Evolutionary conservation across 345 rosid species (phyloP).

Genomic region (Jatropha curcas): DNA sequence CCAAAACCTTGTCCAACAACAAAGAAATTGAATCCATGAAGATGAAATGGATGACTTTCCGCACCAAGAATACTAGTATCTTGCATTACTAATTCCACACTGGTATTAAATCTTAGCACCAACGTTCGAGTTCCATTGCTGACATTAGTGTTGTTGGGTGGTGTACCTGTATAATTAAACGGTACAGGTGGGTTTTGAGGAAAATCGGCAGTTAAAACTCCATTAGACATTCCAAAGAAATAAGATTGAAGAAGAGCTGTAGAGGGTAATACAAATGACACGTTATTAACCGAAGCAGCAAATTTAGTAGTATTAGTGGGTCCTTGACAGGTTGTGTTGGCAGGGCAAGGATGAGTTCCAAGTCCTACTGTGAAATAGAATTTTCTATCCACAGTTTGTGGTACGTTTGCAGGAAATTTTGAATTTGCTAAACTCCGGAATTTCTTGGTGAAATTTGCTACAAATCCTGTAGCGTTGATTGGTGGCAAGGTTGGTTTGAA

Average conservation of each 20-base stretch:
- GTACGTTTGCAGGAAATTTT: slow-evolving; percentile 29
- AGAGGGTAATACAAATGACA: slow-evolving; percentile 22
- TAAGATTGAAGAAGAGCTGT: slow-evolving; percentile 25
- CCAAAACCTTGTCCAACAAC: slow-evolving; percentile 34
- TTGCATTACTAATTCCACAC: slow-evolving; percentile 31
- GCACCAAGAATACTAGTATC: slow-evolving; percentile 30
- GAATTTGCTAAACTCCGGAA: slow-evolving; percentile 24
- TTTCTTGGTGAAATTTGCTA: slow-evolving; percentile 21
- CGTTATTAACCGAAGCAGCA: slow-evolving; percentile 28
- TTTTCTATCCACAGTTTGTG: slow-evolving; percentile 22
- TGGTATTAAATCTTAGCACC: slow-evolving; percentile 25
- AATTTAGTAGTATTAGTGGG: slow-evolving; percentile 29
- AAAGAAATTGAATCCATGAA: slow-evolving; percentile 31
- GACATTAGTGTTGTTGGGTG: slow-evolving; percentile 27
- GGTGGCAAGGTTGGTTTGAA: slow-evolving; percentile 24
- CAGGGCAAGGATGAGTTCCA: slow-evolving; percentile 24
- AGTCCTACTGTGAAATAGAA: slow-evolving; percentile 30
- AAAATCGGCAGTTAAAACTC: slow-evolving; percentile 26
- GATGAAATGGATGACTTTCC: slow-evolving; percentile 31
- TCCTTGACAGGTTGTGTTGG: slow-evolving; percentile 32
- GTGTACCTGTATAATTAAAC: slow-evolving; percentile 27
- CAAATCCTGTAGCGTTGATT: slow-evolving; percentile 20
- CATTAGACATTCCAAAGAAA: slow-evolving; percentile 24
- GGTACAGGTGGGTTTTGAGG: slow-evolving; percentile 25
- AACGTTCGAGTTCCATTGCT: slow-evolving; percentile 17